Base-by-base conservation (phyloP, 1,284 basidiomycete genomes). In the Ustilago vetiveriae region DNA sequence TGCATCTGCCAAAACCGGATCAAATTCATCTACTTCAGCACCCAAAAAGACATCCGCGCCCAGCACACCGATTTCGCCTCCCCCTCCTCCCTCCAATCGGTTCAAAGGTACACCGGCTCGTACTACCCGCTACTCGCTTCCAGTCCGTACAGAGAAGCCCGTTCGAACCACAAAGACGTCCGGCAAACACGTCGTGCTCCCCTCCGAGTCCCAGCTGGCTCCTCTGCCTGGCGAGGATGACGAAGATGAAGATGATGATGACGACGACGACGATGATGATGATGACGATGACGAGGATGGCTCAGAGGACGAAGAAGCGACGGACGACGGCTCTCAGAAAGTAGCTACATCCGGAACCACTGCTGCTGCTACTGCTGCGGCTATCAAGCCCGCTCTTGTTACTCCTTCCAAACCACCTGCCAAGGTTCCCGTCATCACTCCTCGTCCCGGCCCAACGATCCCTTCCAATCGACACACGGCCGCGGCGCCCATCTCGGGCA, bases 131-230 rank as follows among this genome's bases (percentile, higher is more conserved):
- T 82, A 82, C 56, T 80, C 79, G 35, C 64, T 82, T 14, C 80
- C 80, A 4, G 79, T 81, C 4, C 67, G 80, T 6, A 48, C 78
- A 8, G 80, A 82, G 42, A 82, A 81, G 70, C 89, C 56, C 84
- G 92, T 82, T 4, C 87, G 94, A 41, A 90, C 92, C 0, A 93
- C 92, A 14, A 97, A 97, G 84, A 93, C 90, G 1, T 90, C 89
- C 0, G 92, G 94, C 74, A 92, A 92, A 79, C 91, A 95, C 69
- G 92, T 97, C 6, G 86, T 94, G 19, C 87, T 97, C 11, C 94
- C 94, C 0, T 92, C 91, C 42, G 93, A 89, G 43, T 91, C 92
- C 3, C 94, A 97, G 82, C 92, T 93, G 1, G 90, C 89, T 56
- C 90, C 92, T 0, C 83, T 93, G 6, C 86, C 86, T 0, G 56